Base-by-base conservation (phyloP, 352 stramenopile genomes). In the Phytophthora vignae region DNA sequence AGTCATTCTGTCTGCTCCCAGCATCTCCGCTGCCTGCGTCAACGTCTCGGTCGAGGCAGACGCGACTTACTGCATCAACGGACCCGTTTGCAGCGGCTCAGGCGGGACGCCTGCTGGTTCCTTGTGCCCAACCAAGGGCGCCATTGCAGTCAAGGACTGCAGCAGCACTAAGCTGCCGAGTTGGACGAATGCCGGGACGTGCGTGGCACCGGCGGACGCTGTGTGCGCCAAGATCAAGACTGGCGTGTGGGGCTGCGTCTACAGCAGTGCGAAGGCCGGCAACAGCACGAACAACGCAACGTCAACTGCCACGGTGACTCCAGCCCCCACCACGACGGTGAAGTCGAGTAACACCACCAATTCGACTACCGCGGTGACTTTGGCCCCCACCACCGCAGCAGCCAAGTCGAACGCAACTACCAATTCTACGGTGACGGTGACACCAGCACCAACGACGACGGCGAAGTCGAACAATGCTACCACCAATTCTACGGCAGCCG, bases 11-110 rank as follows among this genome's bases (percentile, higher is more conserved):
- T 50, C 57, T 38, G 61, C 33, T 25, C 50, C 52, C 17, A 40
- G 55, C 17, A 31, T 56, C 7, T 25, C 60, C 15, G 55, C 46
- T 17, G 49, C 46, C 58, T 88, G 81, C 65, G 77, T 67, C 0
- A 63, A 84, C 33, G 75, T 89, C 22, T 87, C 74, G 6, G 80
- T 91, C 15, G 74, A 88, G 48, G 54, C 73, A 4, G 82, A 90
- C 36, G 84, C 82, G 19, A 90, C 84, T 6, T 90, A 88, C 73
- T 89, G 82, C 67, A 82, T 90, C 36, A 19, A 60, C 17, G 84
- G 81, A 19, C 64, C 80, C 9, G 74, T 89, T 55, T 91, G 84
- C 70, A 82, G 72, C 27, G 82, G 84, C 55, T 57, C 67, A 0
- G 81, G 81, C 14, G 48, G 44, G 8, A 25, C 62, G 17, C 76